Conservation (phyloP, 2,329 filamentous ascomycete species). For the Paecilomyces niveus region DNA sequence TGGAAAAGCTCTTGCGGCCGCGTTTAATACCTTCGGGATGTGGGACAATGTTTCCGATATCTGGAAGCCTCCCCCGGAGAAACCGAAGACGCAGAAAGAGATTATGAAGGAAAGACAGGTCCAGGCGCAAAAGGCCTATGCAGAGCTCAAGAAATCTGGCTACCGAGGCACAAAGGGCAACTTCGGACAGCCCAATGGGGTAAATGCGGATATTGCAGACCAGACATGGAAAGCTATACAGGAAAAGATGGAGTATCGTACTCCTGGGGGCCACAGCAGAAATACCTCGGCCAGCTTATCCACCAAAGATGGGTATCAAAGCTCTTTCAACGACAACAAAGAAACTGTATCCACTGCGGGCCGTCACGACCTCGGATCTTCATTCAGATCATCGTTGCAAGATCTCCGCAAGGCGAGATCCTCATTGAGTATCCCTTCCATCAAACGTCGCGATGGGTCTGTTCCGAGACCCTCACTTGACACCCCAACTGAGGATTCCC, state of each 20-base stretch:
- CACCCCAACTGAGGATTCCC: conserved; percentile 15
- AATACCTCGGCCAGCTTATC: conserved; percentile 8
- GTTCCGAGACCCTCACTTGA: conserved; percentile 21
- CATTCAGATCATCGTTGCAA: conserved; percentile 25
- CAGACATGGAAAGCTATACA: conserved; percentile 27
- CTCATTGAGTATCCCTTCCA: conserved; percentile 19
- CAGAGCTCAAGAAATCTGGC: conserved; percentile 47
- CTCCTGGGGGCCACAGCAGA: conserved; percentile 8
- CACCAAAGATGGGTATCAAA: conserved; percentile 3
- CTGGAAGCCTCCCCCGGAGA: conserved; percentile 41
- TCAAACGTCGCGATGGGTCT: conserved; percentile 19
- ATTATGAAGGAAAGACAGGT: conserved; percentile 35
- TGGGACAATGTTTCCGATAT: conserved; percentile 36
- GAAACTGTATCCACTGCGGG: neutral
- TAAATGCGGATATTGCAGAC: conserved; percentile 20
- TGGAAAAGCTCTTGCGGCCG: conserved; percentile 47
- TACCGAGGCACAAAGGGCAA: conserved; percentile 37
- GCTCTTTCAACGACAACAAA: conserved; percentile 2
- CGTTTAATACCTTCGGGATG: conserved; percentile 47
- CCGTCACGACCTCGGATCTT: conserved; percentile 14
- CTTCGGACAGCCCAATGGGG: conserved; percentile 15
- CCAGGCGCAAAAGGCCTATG: conserved; percentile 46
- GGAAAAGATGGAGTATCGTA: conserved; percentile 21
- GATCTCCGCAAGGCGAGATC: conserved; percentile 29
- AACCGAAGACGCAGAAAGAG: conserved; percentile 36